Evolutionary conservation across 371 early-diverging fungal genomes (phyloP), one percentile per base, ranked within the genome.

Genomic region (Actinomortierella wolfii): DNA sequence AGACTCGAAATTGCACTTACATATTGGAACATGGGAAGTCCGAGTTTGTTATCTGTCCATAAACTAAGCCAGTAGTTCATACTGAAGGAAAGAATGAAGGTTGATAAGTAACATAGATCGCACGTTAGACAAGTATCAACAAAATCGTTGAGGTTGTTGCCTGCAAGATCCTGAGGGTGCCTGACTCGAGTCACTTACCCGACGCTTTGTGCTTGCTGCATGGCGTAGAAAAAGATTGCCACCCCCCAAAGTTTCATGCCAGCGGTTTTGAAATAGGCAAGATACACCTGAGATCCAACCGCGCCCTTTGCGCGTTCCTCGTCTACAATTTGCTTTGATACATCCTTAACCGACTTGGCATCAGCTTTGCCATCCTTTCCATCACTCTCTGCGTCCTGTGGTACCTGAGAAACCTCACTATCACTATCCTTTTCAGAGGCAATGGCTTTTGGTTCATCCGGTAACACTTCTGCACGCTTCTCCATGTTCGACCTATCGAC

Each of bases 11-110:
- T 45, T 46, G 18, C 34, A 34, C 34, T 34, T 34, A 34, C 34
- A 26, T 67, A 64, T 4, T 51, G 23, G 9, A 17, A 6, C 21
- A 49, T 29, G 44, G n/a, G 29, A 25, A 67, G 28, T 6, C 28
- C 9, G 57, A 73, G 62, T 18, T 46, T 3, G 23, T 67, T 56
- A 21, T 53, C 50, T 15, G 67, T 73, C 74, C 74, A 73, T 67
- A 67, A 73, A 34, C 67, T 73, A 56, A 73, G 59, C 74, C 74
- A 73, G 40, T 73, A 67, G 40, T 67, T 73, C 24, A 67, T 67
- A 24, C 74, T 70, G 42, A 7, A 28, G 34, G 18, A 17, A 18
- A 34, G 9, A n/a, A 34, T 14, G 40, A 51, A n/a, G n/a, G n/a
- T n/a, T n/a, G n/a, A n/a, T n/a, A n/a, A n/a, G n/a, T n/a, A n/a